Conservation (phyloP, 768 basidiomycete species). For the Lactarius psammicola region DNA sequence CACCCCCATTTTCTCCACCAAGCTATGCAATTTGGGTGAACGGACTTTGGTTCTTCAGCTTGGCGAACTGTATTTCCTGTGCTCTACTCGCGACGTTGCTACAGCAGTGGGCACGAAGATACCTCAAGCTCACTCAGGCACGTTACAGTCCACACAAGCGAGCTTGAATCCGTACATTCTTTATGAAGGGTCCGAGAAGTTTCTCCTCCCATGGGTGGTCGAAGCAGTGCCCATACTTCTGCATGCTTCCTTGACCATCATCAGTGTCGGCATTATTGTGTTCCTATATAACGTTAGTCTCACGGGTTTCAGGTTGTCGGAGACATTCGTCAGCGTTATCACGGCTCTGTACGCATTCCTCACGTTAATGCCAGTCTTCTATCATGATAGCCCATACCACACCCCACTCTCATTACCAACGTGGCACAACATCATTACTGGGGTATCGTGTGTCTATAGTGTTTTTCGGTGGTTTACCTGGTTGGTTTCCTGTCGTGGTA, state of each 20-base stretch:
- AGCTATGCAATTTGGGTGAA: neutral
- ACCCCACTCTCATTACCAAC: neutral
- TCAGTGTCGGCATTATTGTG: slow-evolving; percentile 9
- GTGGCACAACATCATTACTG: neutral
- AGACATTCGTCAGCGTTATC: neutral
- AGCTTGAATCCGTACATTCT: slow-evolving; percentile 9
- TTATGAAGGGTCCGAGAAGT: neutral
- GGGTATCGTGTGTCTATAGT: neutral
- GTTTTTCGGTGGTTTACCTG: too few species aligned
- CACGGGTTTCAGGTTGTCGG: neutral
- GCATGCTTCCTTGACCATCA: slow-evolving; percentile 12
- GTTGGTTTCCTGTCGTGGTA: too few species aligned
- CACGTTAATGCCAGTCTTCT: too few species aligned
- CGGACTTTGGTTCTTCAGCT: slow-evolving; percentile 5
- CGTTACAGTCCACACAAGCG: neutral
- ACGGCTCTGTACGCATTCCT: neutral
- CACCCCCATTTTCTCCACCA: neutral
- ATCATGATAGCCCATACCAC: neutral
- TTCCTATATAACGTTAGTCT: slow-evolving; percentile 5
- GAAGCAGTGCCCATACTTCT: slow-evolving; percentile 14
- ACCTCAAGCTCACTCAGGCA: neutral
- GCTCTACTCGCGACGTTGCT: neutral
- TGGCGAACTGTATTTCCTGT: neutral
- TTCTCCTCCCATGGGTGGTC: neutral
- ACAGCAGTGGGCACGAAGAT: neutral